Evolutionary conservation across 2,329 filamentous ascomycete species (phyloP), one percentile per base, ranked within the genome.

Genomic region (Aaosphaeria arxii): DNA sequence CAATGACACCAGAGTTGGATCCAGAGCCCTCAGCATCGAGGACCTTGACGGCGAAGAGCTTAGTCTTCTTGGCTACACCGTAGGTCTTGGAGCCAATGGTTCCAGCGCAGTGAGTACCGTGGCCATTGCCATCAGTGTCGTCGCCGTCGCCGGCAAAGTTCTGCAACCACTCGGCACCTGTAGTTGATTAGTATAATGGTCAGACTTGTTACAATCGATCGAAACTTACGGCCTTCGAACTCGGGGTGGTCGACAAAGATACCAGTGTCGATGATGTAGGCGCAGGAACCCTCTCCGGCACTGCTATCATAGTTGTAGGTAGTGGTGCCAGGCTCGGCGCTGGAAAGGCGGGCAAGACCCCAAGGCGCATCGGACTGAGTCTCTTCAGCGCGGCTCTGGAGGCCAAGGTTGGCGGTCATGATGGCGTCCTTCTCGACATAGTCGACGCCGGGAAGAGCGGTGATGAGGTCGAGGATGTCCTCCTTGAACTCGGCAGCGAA

Each of bases 241-340:
- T 59, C 56, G 11, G 43, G 7, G 65, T 86, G 83, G 4, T 71
- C 74, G 33, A 67, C 63, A 45, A 69, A 67, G 63, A 85, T 78
- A 52, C 83, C 83, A 4, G 82, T 84, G 65, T 86, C 83, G 29
- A 86, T 75, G 17, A 86, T 70, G 61, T 79, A 86, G 13, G 75
- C 79, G 6, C 77, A 82, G 58, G 54, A 54, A 36, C 48, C 44
- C n/a, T 11, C 11, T 9, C 64, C 62, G 33, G 63, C 63, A 32
- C 53, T 55, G 42, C 45, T 46, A 33, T 66, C 64, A 51, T 65
- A 67, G 30, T 59, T 42, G 49, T 66, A 66, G 6, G 50, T 45
- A 4, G 51, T 61, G 13, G 44, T 47, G n/a, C 57, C 61, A 6
- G 53, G 51, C 31, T 51, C 51, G 6, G 35, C 29, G 40, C 68